phyloP scores from a whole-genome alignment of 192 early-diverging fungal species.

The Backusella psychrophila region DNA sequence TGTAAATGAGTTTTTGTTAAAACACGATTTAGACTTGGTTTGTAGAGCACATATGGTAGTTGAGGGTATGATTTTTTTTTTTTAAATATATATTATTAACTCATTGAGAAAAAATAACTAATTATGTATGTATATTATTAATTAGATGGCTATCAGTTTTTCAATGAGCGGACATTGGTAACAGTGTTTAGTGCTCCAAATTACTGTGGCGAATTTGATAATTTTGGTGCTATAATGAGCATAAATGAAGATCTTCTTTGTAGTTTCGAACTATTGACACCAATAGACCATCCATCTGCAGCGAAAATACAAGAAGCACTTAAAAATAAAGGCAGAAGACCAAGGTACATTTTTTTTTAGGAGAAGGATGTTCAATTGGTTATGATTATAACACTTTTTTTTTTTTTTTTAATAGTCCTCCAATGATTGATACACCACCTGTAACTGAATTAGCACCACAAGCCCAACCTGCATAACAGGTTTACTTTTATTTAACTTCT shows the following conservation, averaged over 20 bases:
- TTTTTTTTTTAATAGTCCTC: neutral
- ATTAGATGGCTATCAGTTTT: constrained; percentile 96
- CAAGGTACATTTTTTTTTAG: constrained; percentile 9
- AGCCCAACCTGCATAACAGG: neutral
- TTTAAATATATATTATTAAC: neutral
- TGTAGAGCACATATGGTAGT: constrained; percentile 98
- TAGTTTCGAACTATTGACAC: constrained; percentile 61
- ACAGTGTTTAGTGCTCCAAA: constrained; percentile 96
- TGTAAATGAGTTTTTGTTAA: constrained; percentile 78
- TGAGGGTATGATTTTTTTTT: neutral
- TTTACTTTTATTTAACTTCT: neutral
- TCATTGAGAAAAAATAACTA: neutral
- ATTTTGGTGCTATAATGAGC: constrained; percentile 46
- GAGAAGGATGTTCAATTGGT: neutral
- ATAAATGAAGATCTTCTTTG: constrained; percentile 81
- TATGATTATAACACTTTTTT: neutral
- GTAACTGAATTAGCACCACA: neutral
- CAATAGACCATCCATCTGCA: constrained; percentile 23
- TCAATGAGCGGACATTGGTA: constrained; percentile 92
- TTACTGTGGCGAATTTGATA: constrained; percentile 64
- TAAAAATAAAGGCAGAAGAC: constrained; percentile 13
- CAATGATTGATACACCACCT: constrained; percentile 5
- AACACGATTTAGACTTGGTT: constrained; percentile 90
- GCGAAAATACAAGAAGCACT: constrained; percentile 2
- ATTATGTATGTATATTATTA: neutral